Conservation (phyloP, 371 early-diverging fungal genomes). For the Phascolomyces articulosus region DNA sequence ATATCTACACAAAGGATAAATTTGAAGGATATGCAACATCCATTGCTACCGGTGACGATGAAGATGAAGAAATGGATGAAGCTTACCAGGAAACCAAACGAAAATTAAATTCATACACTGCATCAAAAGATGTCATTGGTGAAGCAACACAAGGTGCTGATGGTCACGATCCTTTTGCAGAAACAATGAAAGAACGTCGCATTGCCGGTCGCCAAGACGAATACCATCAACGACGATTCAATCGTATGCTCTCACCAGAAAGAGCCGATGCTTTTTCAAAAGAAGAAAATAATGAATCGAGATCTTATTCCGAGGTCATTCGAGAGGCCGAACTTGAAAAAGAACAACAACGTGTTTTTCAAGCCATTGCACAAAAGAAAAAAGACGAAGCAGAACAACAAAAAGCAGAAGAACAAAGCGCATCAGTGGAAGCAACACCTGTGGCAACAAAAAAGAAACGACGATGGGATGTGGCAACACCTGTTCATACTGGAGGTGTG, state of each 20-base stretch:
- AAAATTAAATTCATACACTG: constrained; percentile 75
- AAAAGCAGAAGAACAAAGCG: constrained; percentile 31
- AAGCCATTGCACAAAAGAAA: constrained; percentile 75
- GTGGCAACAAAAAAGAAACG: constrained; percentile 62
- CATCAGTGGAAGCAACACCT: constrained; percentile 20
- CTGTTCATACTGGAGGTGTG: constrained; percentile 44
- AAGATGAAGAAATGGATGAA: constrained; percentile 58
- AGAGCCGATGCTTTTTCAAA: constrained; percentile 84
- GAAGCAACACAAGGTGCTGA: constrained; percentile 63
- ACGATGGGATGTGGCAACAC: constrained; percentile 89
- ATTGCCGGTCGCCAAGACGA: constrained; percentile 90
- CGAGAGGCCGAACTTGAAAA: constrained; percentile 83
- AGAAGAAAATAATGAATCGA: constrained; percentile 44
- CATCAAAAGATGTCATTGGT: constrained; percentile 76
- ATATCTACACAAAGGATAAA: constrained; percentile 76
- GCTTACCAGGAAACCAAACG: constrained; percentile 52
- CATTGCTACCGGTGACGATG: constrained; percentile 60
- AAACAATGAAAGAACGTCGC: constrained; percentile 45
- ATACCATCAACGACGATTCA: constrained; percentile 81
- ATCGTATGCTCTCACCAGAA: constrained; percentile 85
- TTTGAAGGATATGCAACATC: constrained; percentile 76
- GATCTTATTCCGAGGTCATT: constrained; percentile 89
- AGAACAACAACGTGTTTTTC: constrained; percentile 72
- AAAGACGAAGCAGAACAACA: constrained; percentile 54
- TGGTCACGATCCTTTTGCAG: constrained; percentile 76